These are phyloP conservation scores for Cryptomeria japonica DNA, from an alignment of 75 land plant genomes.

Conservation along the genomic window DNA sequence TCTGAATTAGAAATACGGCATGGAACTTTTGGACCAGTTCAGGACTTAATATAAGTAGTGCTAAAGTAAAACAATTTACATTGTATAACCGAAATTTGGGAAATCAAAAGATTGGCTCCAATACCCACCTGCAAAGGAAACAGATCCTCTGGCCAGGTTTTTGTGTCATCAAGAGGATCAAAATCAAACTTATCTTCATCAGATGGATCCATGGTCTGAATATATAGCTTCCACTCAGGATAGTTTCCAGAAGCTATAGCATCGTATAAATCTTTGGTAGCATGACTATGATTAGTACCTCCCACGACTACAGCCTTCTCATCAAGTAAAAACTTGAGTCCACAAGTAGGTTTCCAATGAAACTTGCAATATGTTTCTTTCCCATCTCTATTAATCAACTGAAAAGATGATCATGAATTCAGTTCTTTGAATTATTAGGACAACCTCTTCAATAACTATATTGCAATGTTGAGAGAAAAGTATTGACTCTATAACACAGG, in stretches of 20 bases:
- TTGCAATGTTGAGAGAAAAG: neutral
- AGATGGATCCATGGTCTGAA: slow-evolving; percentile 41
- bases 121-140: slow-evolving; percentile 41
- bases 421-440: neutral
- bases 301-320: slow-evolving; percentile 47
- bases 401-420: neutral
- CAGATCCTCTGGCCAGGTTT: slow-evolving; percentile 49
- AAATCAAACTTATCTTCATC: slow-evolving; percentile 47
- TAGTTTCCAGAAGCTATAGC: slow-evolving; percentile 42
- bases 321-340: slow-evolving; percentile 32
- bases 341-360: slow-evolving; percentile 56
- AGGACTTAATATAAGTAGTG: neutral
- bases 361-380: slow-evolving; percentile 31
- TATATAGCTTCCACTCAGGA: slow-evolving; percentile 47
- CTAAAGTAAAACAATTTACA: neutral
- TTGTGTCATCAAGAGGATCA: slow-evolving; percentile 48
- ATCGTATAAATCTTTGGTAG: slow-evolving; percentile 43
- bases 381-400: slow-evolving; percentile 8
- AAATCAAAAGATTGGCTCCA: neutral
- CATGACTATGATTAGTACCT: slow-evolving; percentile 52
- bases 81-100: neutral
- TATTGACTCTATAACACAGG: neutral
- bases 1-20: neutral
- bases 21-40: neutral
- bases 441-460: neutral